phyloP scores from a whole-genome alignment of 176 grass and related monocot species.

The Carex kokanica region DNA sequence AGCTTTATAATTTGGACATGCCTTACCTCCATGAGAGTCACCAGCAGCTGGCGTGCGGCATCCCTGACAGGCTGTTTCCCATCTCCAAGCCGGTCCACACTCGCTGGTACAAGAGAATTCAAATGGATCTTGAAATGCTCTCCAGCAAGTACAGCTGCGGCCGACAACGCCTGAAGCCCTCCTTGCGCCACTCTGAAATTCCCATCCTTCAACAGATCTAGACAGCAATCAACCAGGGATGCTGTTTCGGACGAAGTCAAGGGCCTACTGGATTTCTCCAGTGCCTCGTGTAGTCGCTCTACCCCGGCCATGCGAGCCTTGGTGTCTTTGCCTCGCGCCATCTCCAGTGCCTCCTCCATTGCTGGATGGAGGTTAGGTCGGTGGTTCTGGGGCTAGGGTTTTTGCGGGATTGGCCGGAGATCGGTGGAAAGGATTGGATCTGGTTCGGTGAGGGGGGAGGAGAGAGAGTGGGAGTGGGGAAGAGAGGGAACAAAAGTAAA shows the following conservation, averaged over 20 bases:
- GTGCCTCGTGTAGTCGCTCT: constrained; percentile 71
- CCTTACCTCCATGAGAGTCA: constrained; percentile 86
- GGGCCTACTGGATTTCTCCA: constrained; percentile 50
- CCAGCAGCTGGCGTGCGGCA: constrained; percentile 57
- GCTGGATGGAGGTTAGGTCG: neutral
- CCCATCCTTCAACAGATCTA: constrained; percentile 60
- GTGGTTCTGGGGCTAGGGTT: neutral
- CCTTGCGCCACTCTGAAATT: constrained; percentile 85
- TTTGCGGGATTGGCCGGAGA: constrained; percentile 2
- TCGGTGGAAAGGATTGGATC: constrained; percentile 15
- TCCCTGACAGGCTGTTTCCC: constrained; percentile 86
- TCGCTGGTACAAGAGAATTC: constrained; percentile 59
- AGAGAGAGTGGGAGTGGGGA: constrained; percentile 22
- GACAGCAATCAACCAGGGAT: constrained; percentile 58
- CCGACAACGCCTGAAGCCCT: constrained; percentile 68
- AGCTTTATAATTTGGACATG: neutral
- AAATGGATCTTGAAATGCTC: constrained; percentile 90
- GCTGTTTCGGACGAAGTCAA: constrained; percentile 55
- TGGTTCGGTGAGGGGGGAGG: constrained; percentile 24
- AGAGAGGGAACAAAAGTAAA: constrained; percentile 34
- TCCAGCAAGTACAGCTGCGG: constrained; percentile 75
- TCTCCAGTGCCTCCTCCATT: constrained; percentile 88
- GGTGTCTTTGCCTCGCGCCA: constrained; percentile 65
- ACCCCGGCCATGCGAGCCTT: constrained; percentile 78
- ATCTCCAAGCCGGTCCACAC: constrained; percentile 74